These are phyloP conservation scores for Spencermartinsiella europaea DNA, from an alignment of 805 yeast species.

Conservation along the genomic window DNA sequence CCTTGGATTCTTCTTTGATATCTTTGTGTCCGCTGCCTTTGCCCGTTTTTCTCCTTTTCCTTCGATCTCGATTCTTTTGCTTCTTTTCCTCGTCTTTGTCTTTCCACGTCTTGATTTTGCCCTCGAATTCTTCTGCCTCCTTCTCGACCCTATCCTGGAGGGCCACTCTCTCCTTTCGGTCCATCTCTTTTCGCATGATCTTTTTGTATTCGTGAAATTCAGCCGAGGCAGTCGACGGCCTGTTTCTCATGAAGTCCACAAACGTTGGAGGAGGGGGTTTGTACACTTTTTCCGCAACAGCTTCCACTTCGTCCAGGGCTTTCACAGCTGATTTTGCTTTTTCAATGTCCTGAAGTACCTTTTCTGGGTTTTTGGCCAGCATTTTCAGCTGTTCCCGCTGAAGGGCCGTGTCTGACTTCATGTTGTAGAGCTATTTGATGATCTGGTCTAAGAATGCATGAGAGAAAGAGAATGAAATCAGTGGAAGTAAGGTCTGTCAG, in stretches of 20 bases:
- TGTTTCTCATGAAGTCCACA: conserved; percentile 14
- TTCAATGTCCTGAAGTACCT: conserved; percentile 8
- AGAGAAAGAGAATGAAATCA: too few relatives aligned
- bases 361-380: conserved; percentile 14
- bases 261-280: conserved; percentile 24
- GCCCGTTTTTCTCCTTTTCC: conserved; percentile 10
- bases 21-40: too few relatives aligned
- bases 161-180: conserved; percentile 24
- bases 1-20: too few relatives aligned
- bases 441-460: neutral
- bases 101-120: conserved; percentile 12
- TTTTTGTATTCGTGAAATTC: conserved; percentile 34
- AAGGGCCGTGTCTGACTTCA: neutral
- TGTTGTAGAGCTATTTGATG: neutral
- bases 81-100: conserved; percentile 27
- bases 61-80: conserved; percentile 21
- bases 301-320: conserved; percentile 2
- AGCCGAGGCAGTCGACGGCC: conserved; percentile 33
- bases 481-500: too few relatives aligned
- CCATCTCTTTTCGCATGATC: conserved; percentile 28
- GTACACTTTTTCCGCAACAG: conserved; percentile 4
- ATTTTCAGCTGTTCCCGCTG: conserved; percentile 17
- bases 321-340: neutral
- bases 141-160: conserved; percentile 20
- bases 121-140: conserved; percentile 24